A percentile compares a stretch with the other conserved stretches of the same genome.
phyloP scores from a whole-genome alignment of 495 filamentous ascomycete genomes.

The Penicillium fimorum region DNA sequence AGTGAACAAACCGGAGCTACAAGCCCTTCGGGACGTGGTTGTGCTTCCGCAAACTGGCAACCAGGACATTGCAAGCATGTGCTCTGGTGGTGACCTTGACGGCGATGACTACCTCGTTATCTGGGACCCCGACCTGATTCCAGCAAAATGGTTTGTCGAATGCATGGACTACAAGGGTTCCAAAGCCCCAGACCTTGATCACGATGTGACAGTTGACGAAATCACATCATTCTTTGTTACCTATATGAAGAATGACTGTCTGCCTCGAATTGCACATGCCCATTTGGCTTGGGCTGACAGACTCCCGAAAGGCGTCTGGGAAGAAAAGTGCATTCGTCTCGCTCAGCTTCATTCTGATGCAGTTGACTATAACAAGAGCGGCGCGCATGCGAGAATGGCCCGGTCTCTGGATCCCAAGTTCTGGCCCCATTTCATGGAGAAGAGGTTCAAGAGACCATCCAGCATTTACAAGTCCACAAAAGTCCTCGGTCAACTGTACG shows the following conservation, averaged over 20 bases:
- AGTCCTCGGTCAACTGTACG: conserved; percentile 82
- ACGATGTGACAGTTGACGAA: conserved; percentile 63
- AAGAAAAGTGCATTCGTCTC: conserved; percentile 69
- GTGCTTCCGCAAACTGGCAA: conserved; percentile 86
- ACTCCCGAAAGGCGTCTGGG: conserved; percentile 59
- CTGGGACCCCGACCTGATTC: conserved; percentile 80
- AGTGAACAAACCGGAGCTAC: conserved; percentile 69
- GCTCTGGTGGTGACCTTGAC: conserved; percentile 93
- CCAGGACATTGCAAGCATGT: conserved; percentile 85
- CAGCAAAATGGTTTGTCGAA: conserved; percentile 61
- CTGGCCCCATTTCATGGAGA: conserved; percentile 95
- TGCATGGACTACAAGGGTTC: conserved; percentile 72
- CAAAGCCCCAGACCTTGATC: conserved; percentile 48
- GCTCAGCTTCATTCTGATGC: conserved; percentile 84
- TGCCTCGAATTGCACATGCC: conserved; percentile 76
- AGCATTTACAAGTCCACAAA: conserved; percentile 64
- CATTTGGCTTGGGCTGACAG: conserved; percentile 79
- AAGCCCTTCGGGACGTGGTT: conserved; percentile 77
- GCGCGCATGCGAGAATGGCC: conserved; percentile 66
- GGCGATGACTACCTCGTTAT: conserved; percentile 95
- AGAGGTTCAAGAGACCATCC: conserved; percentile 47
- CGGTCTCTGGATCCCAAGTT: conserved; percentile 53
- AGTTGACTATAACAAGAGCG: conserved; percentile 94
- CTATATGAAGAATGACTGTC: conserved; percentile 89
- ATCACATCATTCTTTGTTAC: conserved; percentile 83